Evolutionary conservation across 2,329 filamentous ascomycete genomes (phyloP).

Genomic region (Fusarium burgessii): DNA sequence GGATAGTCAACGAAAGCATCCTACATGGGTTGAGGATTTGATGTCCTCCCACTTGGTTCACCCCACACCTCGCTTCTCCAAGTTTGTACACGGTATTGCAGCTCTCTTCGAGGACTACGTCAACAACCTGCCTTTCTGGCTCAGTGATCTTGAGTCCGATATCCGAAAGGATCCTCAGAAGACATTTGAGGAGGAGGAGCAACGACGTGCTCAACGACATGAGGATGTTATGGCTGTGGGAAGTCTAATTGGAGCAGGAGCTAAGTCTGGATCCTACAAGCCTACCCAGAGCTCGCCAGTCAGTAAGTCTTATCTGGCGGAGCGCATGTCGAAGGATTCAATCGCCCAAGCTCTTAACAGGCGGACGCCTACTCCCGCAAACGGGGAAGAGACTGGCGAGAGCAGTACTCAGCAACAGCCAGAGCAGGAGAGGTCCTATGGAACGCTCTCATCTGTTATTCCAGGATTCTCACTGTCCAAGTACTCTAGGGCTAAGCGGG

Average conservation of each 20-base stretch:
- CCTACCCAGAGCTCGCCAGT: slow-evolving; percentile 74
- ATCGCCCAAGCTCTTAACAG: slow-evolving; percentile 47
- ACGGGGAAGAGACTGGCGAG: slow-evolving; percentile 53
- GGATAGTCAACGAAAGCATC: slow-evolving; percentile 73
- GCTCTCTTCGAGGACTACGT: slow-evolving; percentile 95
- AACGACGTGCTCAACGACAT: slow-evolving; percentile 81
- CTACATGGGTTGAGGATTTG: slow-evolving; percentile 89
- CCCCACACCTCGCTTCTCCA: slow-evolving; percentile 90
- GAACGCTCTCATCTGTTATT: slow-evolving; percentile 77
- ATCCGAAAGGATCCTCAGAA: slow-evolving; percentile 92
- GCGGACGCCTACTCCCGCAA: slow-evolving; percentile 40
- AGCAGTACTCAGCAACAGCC: slow-evolving; percentile 52
- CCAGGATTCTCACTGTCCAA: slow-evolving; percentile 86
- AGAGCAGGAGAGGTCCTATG: slow-evolving; percentile 58
- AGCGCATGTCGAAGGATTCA: slow-evolving; percentile 61
- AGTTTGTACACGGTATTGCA: slow-evolving; percentile 94
- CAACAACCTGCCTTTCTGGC: slow-evolving; percentile 96
- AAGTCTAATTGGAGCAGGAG: slow-evolving; percentile 81
- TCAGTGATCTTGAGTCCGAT: slow-evolving; percentile 89
- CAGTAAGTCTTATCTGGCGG: slow-evolving; percentile 72
- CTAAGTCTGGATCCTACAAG: slow-evolving; percentile 65
- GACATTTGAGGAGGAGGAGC: slow-evolving; percentile 92
- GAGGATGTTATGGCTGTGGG: slow-evolving; percentile 92
- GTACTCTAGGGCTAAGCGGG: slow-evolving; percentile 71
- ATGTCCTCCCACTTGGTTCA: slow-evolving; percentile 95